Evolutionary conservation across 371 early-diverging fungal species (phyloP).

Genomic region (Homolaphlyctis polyrhiza): DNA sequence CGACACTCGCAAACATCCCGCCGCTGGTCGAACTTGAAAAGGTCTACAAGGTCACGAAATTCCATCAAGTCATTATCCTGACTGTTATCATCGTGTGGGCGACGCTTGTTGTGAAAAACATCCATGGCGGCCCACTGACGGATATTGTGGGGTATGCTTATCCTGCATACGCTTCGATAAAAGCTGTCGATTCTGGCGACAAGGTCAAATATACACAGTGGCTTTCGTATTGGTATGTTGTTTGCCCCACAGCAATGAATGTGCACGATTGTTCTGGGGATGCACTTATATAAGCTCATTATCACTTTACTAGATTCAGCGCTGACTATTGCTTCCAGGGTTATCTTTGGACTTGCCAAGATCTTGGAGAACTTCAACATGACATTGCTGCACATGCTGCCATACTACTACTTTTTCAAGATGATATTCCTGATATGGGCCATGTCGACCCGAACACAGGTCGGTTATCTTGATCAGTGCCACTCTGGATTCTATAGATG

Average conservation of each 20-base stretch:
- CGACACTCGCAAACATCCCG: conserved; percentile 1
- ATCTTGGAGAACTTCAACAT: neutral
- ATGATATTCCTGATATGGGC: neutral
- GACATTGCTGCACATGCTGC: neutral
- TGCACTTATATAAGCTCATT: too few species aligned
- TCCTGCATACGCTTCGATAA: conserved; percentile 4
- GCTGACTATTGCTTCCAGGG: conserved; percentile 1
- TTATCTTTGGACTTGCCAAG: conserved; percentile 1
- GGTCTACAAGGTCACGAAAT: neutral
- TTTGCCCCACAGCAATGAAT: too few species aligned
- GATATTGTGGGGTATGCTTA: neutral
- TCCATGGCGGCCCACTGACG: neutral
- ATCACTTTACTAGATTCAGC: too few species aligned
- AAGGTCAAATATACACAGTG: conserved; percentile 6
- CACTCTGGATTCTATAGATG: too few species aligned
- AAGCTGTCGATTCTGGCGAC: conserved; percentile 5
- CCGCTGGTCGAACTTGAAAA: neutral
- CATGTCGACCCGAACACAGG: too few species aligned
- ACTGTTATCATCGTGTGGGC: neutral
- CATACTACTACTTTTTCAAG: conserved; percentile 4
- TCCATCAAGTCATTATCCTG: neutral
- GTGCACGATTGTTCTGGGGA: too few species aligned
- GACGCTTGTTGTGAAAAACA: neutral
- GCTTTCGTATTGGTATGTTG: conserved; percentile 3
- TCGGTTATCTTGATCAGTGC: too few species aligned